Evolutionary conservation across 176 grass and related monocot species (phyloP), one percentile per base, ranked within the genome.

Genomic region (Oryza punctata): DNA sequence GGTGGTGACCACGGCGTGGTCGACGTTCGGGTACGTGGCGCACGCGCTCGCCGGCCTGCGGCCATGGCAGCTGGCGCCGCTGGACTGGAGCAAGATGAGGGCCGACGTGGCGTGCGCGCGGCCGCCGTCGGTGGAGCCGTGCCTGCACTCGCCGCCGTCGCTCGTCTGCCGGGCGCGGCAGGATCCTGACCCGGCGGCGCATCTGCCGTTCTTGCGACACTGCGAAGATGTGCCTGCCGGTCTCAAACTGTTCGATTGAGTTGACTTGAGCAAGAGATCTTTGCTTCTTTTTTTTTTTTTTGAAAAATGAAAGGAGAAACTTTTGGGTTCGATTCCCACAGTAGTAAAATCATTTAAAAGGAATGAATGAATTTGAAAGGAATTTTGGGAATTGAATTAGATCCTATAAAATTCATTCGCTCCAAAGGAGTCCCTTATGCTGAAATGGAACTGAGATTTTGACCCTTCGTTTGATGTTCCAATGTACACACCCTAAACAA

Each of bases 1-100:
- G 74, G 4, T 91, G 65, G 70, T 91, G 10, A 90, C 82, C 29
- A 86, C 77, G 52, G 75, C 46, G 52, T 90, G 88, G 87, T 97
- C 94, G 2, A 97, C 94, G 18, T 97, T 94, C 83, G 91, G 91
- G 30, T 97, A 97, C 70, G 83, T 86, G 54, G 89, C 94, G 63
- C 85, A 97, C 72, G 82, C 87, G 59, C 64, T 97, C 4, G 94
- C 86, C 1, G 94, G 89, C 3, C 33, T 84, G 67, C 86, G 84
- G 12, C 94, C 94, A 0, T 84, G 77, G 77, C 75, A 90, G 68
- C 81, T 97, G 10, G 0, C 4, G 25, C 82, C 57, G 72, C 54
- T 49, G 14, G 75, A 72, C 12, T 59, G 15, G 76, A 24, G 6
- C 21, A 80, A 47, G 23, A 21, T 12, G 75, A 81, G 54, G 78